Conservation (phyloP, 352 stramenopile species). For the Globisporangium nodosum region DNA sequence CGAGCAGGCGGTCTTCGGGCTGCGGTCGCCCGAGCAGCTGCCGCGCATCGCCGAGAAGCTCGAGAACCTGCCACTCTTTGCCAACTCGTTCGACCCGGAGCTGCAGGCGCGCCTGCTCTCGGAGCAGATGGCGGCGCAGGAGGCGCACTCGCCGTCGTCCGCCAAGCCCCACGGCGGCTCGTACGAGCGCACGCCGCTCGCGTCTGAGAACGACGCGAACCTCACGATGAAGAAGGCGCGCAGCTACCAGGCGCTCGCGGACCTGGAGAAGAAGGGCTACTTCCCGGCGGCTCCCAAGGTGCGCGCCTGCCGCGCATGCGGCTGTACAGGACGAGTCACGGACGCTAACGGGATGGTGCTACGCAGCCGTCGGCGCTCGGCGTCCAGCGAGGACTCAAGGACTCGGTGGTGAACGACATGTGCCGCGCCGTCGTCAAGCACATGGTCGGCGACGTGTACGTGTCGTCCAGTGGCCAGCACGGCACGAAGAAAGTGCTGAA, state of each 20-base stretch:
- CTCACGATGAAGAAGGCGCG: slow-evolving; percentile 69
- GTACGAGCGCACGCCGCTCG: slow-evolving; percentile 33
- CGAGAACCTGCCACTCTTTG: slow-evolving; percentile 49
- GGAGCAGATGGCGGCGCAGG: slow-evolving; percentile 44
- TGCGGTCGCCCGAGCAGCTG: slow-evolving; percentile 38
- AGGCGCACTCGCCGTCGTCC: slow-evolving; percentile 10
- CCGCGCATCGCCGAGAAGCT: slow-evolving; percentile 66
- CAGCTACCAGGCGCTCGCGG: slow-evolving; percentile 74
- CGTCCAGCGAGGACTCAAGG: slow-evolving; percentile 76
- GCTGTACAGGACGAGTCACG: too few species aligned
- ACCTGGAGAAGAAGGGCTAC: slow-evolving; percentile 81
- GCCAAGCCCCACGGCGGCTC: slow-evolving; percentile 48
- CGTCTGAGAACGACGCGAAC: slow-evolving; percentile 12
- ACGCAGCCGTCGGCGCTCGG: slow-evolving; percentile 56
- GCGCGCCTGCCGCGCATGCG: neutral
- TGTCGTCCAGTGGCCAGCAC: slow-evolving; percentile 57
- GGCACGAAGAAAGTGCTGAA: slow-evolving; percentile 78
- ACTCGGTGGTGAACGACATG: slow-evolving; percentile 88
- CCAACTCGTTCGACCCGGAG: slow-evolving; percentile 53
- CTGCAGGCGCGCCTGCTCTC: slow-evolving; percentile 50
- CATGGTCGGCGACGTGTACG: slow-evolving; percentile 86
- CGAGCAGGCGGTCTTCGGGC: slow-evolving; percentile 28
- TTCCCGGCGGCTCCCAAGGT: slow-evolving; percentile 69
- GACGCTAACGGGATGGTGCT: too few species aligned
- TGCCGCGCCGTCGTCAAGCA: slow-evolving; percentile 84